These are phyloP conservation scores for Alloteropsis semialata DNA, from an alignment of 176 grass and related monocot species.

Conservation along the genomic window DNA sequence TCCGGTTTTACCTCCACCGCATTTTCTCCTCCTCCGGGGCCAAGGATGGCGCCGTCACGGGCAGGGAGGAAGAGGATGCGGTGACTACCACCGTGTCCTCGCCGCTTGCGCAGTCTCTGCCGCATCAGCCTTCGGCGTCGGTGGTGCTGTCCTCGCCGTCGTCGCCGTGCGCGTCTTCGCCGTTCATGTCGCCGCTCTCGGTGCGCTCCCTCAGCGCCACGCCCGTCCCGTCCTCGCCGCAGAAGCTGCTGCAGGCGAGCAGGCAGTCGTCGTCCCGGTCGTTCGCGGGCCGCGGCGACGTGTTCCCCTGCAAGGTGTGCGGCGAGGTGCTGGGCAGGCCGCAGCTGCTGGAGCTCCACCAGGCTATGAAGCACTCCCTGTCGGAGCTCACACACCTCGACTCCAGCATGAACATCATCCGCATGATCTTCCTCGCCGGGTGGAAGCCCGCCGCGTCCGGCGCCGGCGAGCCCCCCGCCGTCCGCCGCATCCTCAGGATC, in stretches of 20 bases:
- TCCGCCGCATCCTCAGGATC: conserved; percentile 72
- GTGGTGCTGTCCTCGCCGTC: conserved; percentile 43
- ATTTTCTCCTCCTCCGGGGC: conserved; percentile 42
- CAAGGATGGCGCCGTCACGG: neutral
- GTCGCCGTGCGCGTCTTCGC: conserved; percentile 36
- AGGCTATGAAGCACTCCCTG: conserved; percentile 68
- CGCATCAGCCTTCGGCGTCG: conserved; percentile 18
- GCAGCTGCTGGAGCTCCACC: conserved; percentile 81
- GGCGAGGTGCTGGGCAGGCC: conserved; percentile 63
- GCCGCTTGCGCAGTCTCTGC: conserved; percentile 16
- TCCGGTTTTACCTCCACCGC: conserved; percentile 45
- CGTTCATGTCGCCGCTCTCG: conserved; percentile 38
- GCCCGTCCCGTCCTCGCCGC: conserved; percentile 10
- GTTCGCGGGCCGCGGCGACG: conserved; percentile 41
- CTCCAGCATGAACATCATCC: conserved; percentile 73
- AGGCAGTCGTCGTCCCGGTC: conserved; percentile 42
- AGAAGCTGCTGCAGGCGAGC: conserved; percentile 10
- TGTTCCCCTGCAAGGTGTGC: conserved; percentile 77
- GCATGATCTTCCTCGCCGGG: conserved; percentile 82
- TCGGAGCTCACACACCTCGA: conserved; percentile 64
- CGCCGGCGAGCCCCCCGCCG: conserved; percentile 1
- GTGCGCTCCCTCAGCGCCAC: conserved; percentile 27
- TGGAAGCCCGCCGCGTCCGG: conserved; percentile 31
- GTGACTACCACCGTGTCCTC: conserved; percentile 13
- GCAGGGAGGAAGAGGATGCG: conserved; percentile 8